These are phyloP conservation scores for Berkeleyomyces basicola DNA, from an alignment of 2,329 filamentous ascomycete species.

Conservation along the genomic window DNA sequence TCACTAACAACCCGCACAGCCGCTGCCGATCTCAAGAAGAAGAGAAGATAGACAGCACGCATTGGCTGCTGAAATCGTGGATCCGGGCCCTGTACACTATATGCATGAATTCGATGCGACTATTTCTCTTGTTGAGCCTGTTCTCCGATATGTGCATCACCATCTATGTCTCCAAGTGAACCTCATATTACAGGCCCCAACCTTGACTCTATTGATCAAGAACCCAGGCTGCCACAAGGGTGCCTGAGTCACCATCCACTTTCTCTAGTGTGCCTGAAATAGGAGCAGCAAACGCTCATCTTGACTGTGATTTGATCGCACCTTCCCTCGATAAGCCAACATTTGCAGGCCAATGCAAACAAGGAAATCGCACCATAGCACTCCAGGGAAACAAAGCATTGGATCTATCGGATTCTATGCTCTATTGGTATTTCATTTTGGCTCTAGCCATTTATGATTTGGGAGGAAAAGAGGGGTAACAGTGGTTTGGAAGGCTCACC, in stretches of 20 bases:
- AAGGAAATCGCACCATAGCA: neutral
- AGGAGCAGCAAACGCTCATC: neutral
- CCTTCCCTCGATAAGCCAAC: neutral
- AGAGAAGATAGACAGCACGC: conserved; percentile 15
- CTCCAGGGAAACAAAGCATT: neutral
- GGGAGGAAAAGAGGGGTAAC: neutral
- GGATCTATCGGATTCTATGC: neutral
- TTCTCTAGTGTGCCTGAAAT: neutral
- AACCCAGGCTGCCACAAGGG: neutral
- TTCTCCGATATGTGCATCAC: neutral
- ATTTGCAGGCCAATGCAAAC: neutral
- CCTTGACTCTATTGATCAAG: neutral
- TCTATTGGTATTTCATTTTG: no score
- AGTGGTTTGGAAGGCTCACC: neutral
- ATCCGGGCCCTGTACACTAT: neutral
- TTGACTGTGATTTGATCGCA: neutral
- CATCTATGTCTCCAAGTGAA: neutral
- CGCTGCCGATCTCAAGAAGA: conserved; percentile 14
- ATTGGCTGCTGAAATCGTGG: conserved; percentile 9
- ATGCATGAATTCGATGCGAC: neutral
- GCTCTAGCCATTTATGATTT: no score
- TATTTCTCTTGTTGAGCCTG: neutral
- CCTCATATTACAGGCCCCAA: neutral
- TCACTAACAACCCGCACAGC: conserved; percentile 7
- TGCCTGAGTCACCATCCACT: neutral